Evolutionary conservation across 208 protist species (phyloP).

Genomic region (Histomonas meleagridis): DNA sequence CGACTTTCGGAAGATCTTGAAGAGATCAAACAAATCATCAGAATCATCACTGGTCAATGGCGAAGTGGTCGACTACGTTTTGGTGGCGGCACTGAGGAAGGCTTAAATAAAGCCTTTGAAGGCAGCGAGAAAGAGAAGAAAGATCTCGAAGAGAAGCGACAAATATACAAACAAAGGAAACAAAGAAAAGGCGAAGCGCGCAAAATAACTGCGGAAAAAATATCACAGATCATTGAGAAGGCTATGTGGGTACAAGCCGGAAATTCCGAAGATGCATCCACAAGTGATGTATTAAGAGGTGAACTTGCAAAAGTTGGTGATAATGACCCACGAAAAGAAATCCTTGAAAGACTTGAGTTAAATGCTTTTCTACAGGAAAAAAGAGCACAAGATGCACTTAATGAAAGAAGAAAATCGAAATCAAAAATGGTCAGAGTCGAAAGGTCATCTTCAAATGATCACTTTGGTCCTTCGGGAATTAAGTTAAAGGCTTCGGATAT

Average conservation of each 20-base stretch:
- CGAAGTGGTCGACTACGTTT: not conserved
- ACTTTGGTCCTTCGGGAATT: no score
- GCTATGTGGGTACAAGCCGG: not conserved
- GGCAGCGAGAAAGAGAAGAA: not conserved
- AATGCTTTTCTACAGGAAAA: not conserved
- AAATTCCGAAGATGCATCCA: not conserved
- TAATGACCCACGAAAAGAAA: not conserved
- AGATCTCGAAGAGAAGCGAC: not conserved
- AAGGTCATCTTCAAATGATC: no score
- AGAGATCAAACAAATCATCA: conserved; percentile 28
- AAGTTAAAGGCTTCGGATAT: no score
- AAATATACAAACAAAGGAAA: not conserved
- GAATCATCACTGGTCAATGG: conserved; percentile 34
- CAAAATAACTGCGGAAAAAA: not conserved
- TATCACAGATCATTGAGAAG: not conserved
- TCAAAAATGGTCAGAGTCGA: not conserved
- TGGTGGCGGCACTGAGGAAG: not conserved
- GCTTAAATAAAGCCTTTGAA: not conserved
- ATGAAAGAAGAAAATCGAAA: not conserved
- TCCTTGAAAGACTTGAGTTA: not conserved
- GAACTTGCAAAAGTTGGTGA: not conserved
- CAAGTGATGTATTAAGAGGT: not conserved
- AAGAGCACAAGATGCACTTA: not conserved
- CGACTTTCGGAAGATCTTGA: conserved; percentile 12
- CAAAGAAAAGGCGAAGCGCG: not conserved